A percentile compares a stretch with the other conserved stretches of the same genome.
phyloP scores from a whole-genome alignment of 306 rosid genomes.

The Ammopiptanthus mongolicus region DNA sequence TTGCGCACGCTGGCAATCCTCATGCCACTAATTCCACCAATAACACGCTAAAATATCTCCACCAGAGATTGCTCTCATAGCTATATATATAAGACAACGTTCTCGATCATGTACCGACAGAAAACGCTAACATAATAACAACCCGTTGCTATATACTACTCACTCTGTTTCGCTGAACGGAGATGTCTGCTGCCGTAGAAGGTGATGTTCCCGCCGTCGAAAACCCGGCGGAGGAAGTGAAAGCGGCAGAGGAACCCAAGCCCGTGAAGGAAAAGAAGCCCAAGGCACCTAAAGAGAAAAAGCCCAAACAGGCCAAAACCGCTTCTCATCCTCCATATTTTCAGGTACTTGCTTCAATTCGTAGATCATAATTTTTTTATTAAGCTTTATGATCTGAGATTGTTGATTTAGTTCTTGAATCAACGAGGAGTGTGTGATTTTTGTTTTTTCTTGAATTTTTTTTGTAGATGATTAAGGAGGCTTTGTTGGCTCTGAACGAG shows the following conservation, averaged over 20 bases:
- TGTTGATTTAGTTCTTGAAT: neutral
- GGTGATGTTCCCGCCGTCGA: slow-evolving; percentile 23
- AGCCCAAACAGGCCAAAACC: slow-evolving; percentile 48
- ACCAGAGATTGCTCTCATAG: slow-evolving; percentile 18
- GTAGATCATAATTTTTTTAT: neutral
- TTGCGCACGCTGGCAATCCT: slow-evolving; percentile 43
- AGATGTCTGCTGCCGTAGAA: slow-evolving; percentile 50
- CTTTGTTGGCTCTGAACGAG: slow-evolving; percentile 61
- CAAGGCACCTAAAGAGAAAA: slow-evolving; percentile 45
- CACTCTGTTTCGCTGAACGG: neutral
- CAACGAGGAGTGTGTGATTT: neutral
- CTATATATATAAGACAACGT: slow-evolving; percentile 21
- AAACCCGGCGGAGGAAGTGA: slow-evolving; percentile 25
- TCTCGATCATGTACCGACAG: accelerated
- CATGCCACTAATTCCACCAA: slow-evolving; percentile 8
- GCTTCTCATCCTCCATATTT: slow-evolving; percentile 83
- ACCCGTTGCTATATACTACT: neutral
- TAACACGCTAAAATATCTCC: neutral
- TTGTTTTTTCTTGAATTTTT: neutral
- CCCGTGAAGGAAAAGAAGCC: slow-evolving; percentile 50
- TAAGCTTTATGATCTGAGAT: too few relatives aligned
- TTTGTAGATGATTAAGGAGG: slow-evolving; percentile 84
- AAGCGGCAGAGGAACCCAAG: slow-evolving; percentile 30
- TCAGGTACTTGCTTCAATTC: slow-evolving; percentile 37
- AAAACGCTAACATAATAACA: neutral